phyloP scores from a whole-genome alignment of 2,329 filamentous ascomycete species.

The Pseudogymnoascus sp. region DNA sequence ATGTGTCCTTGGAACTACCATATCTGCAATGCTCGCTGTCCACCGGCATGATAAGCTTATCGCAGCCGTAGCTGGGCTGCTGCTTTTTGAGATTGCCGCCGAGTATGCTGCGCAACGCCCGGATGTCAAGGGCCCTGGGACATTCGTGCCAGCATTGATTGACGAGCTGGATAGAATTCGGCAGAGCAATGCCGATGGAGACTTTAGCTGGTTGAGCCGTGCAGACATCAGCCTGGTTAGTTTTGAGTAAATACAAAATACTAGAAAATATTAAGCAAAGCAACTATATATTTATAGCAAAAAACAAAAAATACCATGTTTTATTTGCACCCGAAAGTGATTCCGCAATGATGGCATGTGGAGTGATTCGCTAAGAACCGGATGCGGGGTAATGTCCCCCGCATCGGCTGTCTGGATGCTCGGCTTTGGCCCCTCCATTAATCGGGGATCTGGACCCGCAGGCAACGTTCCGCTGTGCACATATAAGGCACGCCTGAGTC shows the following conservation, averaged over 20 bases:
- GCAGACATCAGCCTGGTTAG: background rate
- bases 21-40: conserved; percentile 68
- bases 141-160: conserved; percentile 77
- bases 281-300: background rate
- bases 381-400: conserved; percentile 2
- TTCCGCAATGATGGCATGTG: background rate
- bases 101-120: conserved; percentile 57
- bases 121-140: conserved; percentile 71
- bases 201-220: conserved; percentile 42
- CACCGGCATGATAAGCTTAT: conserved; percentile 57
- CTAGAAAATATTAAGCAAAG: background rate
- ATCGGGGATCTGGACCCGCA: conserved; percentile 1
- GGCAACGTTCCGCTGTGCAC: background rate
- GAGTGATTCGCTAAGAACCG: background rate
- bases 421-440: background rate
- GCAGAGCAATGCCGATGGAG: conserved; percentile 40
- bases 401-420: conserved; percentile 3
- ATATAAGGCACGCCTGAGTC: background rate
- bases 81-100: conserved; percentile 68
- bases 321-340: background rate
- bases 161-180: conserved; percentile 57
- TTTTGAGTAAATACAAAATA: conserved; percentile 3
- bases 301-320: background rate
- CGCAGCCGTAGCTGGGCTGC: conserved; percentile 63
- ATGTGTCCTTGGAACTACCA: conserved; percentile 74